Evolutionary conservation across 352 stramenopile genomes (phyloP), one percentile per base, ranked within the genome.

Genomic region (Phytophthora kernoviae): DNA sequence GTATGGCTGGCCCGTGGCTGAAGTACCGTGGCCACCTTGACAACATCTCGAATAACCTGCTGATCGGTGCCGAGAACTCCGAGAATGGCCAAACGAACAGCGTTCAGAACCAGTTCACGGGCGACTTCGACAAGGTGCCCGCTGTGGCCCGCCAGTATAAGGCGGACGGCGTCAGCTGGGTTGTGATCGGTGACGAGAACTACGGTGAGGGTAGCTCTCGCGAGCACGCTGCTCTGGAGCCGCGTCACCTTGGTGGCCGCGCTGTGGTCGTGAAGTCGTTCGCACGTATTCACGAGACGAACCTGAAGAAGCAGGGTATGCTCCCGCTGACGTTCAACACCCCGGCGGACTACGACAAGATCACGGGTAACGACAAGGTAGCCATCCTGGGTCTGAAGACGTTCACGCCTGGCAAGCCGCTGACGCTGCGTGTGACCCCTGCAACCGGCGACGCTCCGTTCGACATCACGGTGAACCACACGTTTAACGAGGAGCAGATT

Each of bases 261-360:
- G 92, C 92, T 53, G 89, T 98, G 39, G 94, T 98, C 39, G 87
- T 96, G 33, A 97, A 97, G 79, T 96, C 87, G 73, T 98, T 98
- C 66, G 92, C 92, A 37, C 88, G 92, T 74, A 98, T 98, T 67
- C 92, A 98, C 82, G 92, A 98, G 79, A 98, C 92, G 27, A 98
- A 98, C 81, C 72, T 98, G 68, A 98, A 98, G 88, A 98, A 98
- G 87, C 92, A 98, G 76, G 92, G 92, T 65, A 97, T 98, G 90
- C 84, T 98, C 12, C 87, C 91, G 36, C 77, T 98, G 52, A 96
- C 87, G 52, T 98, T 98, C 69, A 89, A 84, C 21, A 90, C 97
- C 84, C 88, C 90, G 43, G 73, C 80, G 14, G 92, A 98, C 82
- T 98, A 98, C 68, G 90, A 97, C 75, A 88, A 89, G 73, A 96